phyloP scores from a whole-genome alignment of 306 rosid species.

The Alnus rubra region DNA sequence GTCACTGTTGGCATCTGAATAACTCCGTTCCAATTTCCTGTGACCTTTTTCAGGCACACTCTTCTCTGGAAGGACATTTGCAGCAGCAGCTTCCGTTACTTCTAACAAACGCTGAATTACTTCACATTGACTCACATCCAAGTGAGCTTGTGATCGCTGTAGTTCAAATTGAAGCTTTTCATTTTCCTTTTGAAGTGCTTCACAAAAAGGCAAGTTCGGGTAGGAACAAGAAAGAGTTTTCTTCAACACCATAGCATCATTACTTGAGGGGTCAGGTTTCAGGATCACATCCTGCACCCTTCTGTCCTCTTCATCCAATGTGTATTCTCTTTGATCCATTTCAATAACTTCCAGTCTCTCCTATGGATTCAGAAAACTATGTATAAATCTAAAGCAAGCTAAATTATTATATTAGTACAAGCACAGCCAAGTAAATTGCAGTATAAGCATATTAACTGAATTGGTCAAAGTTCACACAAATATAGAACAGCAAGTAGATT shows the following conservation, averaged over 20 bases:
- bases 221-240: slow-evolving; percentile 93
- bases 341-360: slow-evolving; percentile 92
- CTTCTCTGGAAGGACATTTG: slow-evolving; percentile 56
- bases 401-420: slow-evolving; percentile 7
- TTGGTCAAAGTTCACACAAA: slow-evolving; percentile 1
- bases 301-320: slow-evolving; percentile 95
- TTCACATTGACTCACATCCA: slow-evolving; percentile 85
- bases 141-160: slow-evolving; percentile 77
- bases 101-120: slow-evolving; percentile 88
- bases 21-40: slow-evolving; percentile 53
- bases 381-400: slow-evolving; percentile 22
- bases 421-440: slow-evolving; percentile 21
- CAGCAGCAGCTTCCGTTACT: slow-evolving; percentile 77
- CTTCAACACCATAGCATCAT: slow-evolving; percentile 73
- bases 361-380: slow-evolving; percentile 42
- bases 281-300: slow-evolving; percentile 78
- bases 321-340: slow-evolving; percentile 89
- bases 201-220: slow-evolving; percentile 76
- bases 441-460: not conserved
- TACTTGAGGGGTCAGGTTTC: slow-evolving; percentile 76
- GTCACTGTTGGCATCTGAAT: slow-evolving; percentile 50
- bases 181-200: slow-evolving; percentile 83
- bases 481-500: slow-evolving; percentile 14
- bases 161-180: slow-evolving; percentile 94
- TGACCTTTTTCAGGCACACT: slow-evolving; percentile 52